Base-by-base conservation (phyloP, 306 rosid species). In the Prunus armeniaca region DNA sequence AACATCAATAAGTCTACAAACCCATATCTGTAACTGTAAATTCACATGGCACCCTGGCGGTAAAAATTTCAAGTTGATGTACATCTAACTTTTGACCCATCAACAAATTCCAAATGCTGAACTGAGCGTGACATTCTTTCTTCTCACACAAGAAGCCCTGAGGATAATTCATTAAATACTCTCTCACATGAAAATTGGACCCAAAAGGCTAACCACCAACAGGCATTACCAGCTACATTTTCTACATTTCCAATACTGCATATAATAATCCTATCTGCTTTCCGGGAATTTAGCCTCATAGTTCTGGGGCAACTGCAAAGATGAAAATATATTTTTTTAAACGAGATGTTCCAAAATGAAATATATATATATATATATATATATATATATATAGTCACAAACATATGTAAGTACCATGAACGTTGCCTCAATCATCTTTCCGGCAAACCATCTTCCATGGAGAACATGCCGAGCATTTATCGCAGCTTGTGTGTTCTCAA, bases 391-490 rank as follows among this genome's bases (percentile, higher is more conserved):
- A 41, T 7, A 12, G 64, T 1, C 43, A n/a, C 34, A 10, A 50
- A 27, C 63, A 58, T 30, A 69, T 47, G 69, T 3, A 18, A 67
- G 54, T 86, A 94, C 98, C 98, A 94, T 89, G 79, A 72, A 92
- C 65, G 92, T 84, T 34, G 98, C 96, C 18, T 92, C 90, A 55
- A 95, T 92, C 97, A 95, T 92, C 87, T 95, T 92, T 81, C 97
- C 99, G 32, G 99, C 99, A 87, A 95, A 95, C 99, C 99, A 95
- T 86, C 99, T 86, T 67, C 98, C 99, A 79, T 95, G 93, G 71
- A 95, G 93, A 79, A 96, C 89, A 46, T 86, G 87, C 57, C 93
- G 97, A 25, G 99, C 91, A 72, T 82, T 78, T 13, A 79, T 74
- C 38, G 99, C 93, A 76, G 92, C 75, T 85, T 92, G 86, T 17